Base-by-base conservation (phyloP, 306 rosid genomes). In the Fragaria iinumae region DNA sequence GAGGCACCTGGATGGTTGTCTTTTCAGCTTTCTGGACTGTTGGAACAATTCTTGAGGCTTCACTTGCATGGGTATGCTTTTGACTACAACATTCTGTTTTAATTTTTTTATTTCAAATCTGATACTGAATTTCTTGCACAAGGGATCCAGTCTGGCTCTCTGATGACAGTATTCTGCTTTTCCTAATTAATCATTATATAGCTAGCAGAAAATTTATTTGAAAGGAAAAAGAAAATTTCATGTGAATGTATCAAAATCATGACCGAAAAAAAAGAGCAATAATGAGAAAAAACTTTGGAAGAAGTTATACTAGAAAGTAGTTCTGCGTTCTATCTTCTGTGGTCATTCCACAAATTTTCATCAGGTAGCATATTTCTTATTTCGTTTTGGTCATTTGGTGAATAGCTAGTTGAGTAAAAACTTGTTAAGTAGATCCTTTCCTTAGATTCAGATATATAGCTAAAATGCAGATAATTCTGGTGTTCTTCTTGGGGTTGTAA, bases 1-100 rank as follows among this genome's bases (percentile, higher is more conserved):
- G 99, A 88, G 99, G 99, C 72, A 88, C 92, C 64, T 95, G 99
- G 99, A 95, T 95, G 99, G 97, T 92, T 85, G 72, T 88, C 77
- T 95, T 92, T 89, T 88, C 96, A 67, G 93, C 89, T 20, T 95
- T 95, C 84, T 90, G 99, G 99, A 92, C 97, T 44, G 1, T 95
- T 82, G 99, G 99, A 80, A 90, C 99, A 60, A 85, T 95, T 82
- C 81, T 90, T 73, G 97, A 92, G 81, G 98, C 98, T 66, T 92
- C 96, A 59, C 90, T 95, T 83, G 97, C 98, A 13, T 95, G 98
- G 98, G 98, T 95, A 83, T 69, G 82, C 75, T 69, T 85, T 77
- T 73, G 27, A 65, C 80, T 75, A 74, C 72, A 77, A 56, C 52
- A 73, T 57, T 71, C 53, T 76, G 71, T 69, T 53, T 8, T 18